Conservation (phyloP, 495 filamentous ascomycete species). For the Amniculicola lignicola region DNA sequence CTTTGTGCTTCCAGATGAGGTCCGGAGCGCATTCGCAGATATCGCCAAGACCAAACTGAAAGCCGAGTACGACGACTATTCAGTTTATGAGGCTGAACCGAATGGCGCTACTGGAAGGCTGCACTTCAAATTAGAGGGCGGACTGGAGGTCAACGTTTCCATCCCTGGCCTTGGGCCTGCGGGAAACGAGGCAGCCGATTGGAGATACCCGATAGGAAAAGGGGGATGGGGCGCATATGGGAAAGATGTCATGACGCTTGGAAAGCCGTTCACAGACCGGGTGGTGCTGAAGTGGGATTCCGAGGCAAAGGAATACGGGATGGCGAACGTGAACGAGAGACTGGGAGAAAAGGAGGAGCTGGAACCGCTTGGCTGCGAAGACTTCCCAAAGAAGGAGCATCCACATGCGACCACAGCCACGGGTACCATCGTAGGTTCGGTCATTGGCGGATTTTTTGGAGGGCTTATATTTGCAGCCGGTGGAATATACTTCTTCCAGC, state of each 20-base stretch:
- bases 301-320: slow-evolving; percentile 5
- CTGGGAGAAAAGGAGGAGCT: not conserved
- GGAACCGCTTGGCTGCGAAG: slow-evolving; percentile 5
- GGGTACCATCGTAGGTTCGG: slow-evolving; percentile 1
- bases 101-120: not conserved
- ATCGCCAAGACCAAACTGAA: not conserved
- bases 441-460: slow-evolving; percentile 3
- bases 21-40: not conserved
- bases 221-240: slow-evolving; percentile 12
- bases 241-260: not conserved
- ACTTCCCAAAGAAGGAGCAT: not conserved
- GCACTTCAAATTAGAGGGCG: slow-evolving; percentile 3
- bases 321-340: slow-evolving; percentile 1
- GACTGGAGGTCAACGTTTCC: slow-evolving; percentile 8
- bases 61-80: slow-evolving; percentile 3
- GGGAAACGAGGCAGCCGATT: not conserved
- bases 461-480: not conserved
- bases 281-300: slow-evolving; percentile 9
- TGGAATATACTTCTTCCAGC: not conserved
- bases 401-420: not conserved
- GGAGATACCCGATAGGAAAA: slow-evolving; percentile 7
- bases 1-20: slow-evolving; percentile 3
- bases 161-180: slow-evolving; percentile 4
- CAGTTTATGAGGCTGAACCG: not conserved
- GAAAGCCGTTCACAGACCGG: slow-evolving; percentile 10